Evolutionary conservation across 768 basidiomycete species (phyloP).

Genomic region (Lyophyllum atratum): DNA sequence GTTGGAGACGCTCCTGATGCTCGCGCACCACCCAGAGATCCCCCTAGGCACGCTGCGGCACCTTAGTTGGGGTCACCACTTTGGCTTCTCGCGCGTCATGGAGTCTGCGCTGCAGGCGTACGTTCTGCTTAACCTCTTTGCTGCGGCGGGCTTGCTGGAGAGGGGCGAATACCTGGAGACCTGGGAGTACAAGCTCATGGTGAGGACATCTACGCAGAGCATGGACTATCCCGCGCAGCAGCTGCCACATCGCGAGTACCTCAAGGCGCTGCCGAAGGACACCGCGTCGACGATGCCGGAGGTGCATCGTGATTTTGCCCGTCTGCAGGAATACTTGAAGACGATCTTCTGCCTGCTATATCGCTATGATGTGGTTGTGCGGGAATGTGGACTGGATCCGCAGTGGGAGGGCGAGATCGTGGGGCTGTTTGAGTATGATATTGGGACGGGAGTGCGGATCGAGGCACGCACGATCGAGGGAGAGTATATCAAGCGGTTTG

Average conservation of each 20-base stretch:
- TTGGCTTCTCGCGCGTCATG: constrained; percentile 32
- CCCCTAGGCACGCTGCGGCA: constrained; percentile 27
- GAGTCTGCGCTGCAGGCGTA: constrained; percentile 33
- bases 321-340: constrained; percentile 36
- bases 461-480: background rate
- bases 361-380: constrained; percentile 35
- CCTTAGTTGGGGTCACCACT: constrained; percentile 32
- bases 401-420: constrained; percentile 28
- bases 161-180: constrained; percentile 27
- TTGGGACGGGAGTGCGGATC: background rate
- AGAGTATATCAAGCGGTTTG: background rate
- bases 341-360: constrained; percentile 36
- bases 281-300: constrained; percentile 3
- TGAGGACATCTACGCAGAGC: constrained; percentile 8
- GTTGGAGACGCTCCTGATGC: constrained; percentile 31
- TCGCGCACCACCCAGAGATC: constrained; percentile 36
- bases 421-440: constrained; percentile 10
- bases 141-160: constrained; percentile 27
- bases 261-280: constrained; percentile 12
- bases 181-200: constrained; percentile 19
- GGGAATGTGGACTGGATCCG: constrained; percentile 34
- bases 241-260: constrained; percentile 30
- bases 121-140: constrained; percentile 37
- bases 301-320: constrained; percentile 21
- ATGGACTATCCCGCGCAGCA: constrained; percentile 35